Evolutionary conservation across 2,329 filamentous ascomycete species (phyloP).

Genomic region (Geosmithia morbida): DNA sequence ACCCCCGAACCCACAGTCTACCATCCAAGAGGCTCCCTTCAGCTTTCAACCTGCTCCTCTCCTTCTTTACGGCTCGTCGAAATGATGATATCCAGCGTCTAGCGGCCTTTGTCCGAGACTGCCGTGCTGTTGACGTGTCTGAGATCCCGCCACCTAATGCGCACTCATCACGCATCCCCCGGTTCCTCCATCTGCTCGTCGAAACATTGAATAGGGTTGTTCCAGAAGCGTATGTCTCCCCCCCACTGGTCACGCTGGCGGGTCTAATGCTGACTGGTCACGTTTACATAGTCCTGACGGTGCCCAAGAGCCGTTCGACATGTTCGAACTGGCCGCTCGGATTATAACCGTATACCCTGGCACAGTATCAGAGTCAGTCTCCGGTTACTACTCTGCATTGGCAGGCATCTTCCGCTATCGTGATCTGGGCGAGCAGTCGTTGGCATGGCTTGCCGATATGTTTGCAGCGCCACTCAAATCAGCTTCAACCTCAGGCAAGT

Average conservation of each 20-base stretch:
- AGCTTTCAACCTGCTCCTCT: conserved; percentile 32
- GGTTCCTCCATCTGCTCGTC: conserved; percentile 21
- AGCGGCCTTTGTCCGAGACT: conserved; percentile 19
- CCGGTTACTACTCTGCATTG: conserved; percentile 25
- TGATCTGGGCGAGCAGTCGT: conserved; percentile 7
- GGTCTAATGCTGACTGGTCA: not conserved
- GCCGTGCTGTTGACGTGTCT: conserved; percentile 13
- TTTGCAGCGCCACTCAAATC: conserved; percentile 14
- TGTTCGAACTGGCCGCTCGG: not conserved
- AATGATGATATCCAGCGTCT: conserved; percentile 34
- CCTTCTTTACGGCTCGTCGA: conserved; percentile 29
- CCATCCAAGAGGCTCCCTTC: conserved; percentile 16
- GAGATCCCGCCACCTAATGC: conserved; percentile 17
- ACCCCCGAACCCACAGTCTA: not conserved
- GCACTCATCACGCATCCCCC: conserved; percentile 14
- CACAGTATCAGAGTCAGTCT: conserved; percentile 8
- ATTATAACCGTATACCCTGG: not conserved
- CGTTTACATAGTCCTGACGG: not conserved
- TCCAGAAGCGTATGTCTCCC: not conserved
- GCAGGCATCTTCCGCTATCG: conserved; percentile 17
- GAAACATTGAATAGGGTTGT: conserved; percentile 11
- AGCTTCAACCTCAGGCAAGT: not conserved
- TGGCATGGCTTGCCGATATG: conserved; percentile 11
- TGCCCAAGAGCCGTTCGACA: not conserved
- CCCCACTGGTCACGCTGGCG: not conserved